Percentiles rank a stretch among this genome's conserved stretches.
These are phyloP conservation scores for Neofusicoccum sp. DNA, from an alignment of 2,329 filamentous ascomycete genomes.

Conservation along the genomic window DNA sequence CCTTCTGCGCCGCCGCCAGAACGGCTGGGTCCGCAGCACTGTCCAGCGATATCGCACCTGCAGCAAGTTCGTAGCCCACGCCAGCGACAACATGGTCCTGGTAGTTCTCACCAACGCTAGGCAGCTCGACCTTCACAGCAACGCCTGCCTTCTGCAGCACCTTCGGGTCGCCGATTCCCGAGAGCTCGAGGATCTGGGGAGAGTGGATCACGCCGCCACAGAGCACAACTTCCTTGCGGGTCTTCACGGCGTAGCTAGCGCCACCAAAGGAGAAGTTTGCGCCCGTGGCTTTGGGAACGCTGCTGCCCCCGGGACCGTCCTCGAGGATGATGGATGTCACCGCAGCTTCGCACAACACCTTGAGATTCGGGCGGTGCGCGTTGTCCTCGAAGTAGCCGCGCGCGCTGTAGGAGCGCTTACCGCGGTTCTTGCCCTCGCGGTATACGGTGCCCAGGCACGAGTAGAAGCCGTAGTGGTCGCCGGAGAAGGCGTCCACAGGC, in stretches of 20 bases:
- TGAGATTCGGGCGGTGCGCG: neutral
- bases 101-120: constrained; percentile 35
- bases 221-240: constrained; percentile 23
- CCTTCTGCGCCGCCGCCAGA: constrained; percentile 6
- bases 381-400: constrained; percentile 26
- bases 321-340: neutral
- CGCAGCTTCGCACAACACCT: neutral
- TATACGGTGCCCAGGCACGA: constrained; percentile 30
- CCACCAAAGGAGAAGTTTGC: neutral
- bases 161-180: constrained; percentile 25
- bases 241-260: constrained; percentile 25
- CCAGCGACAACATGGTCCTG: constrained; percentile 33
- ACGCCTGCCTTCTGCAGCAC: constrained; percentile 26
- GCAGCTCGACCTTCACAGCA: constrained; percentile 28
- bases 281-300: neutral
- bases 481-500: constrained; percentile 35
- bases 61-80: neutral
- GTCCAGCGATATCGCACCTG: neutral
- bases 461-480: constrained; percentile 38
- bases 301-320: too few species aligned
- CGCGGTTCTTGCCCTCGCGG: constrained; percentile 30
- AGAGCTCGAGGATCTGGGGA: constrained; percentile 30
- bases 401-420: constrained; percentile 37
- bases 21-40: neutral
- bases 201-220: constrained; percentile 27